Base-by-base conservation (phyloP, 257 asterid genomes). In the Ligustrum vulgare region DNA sequence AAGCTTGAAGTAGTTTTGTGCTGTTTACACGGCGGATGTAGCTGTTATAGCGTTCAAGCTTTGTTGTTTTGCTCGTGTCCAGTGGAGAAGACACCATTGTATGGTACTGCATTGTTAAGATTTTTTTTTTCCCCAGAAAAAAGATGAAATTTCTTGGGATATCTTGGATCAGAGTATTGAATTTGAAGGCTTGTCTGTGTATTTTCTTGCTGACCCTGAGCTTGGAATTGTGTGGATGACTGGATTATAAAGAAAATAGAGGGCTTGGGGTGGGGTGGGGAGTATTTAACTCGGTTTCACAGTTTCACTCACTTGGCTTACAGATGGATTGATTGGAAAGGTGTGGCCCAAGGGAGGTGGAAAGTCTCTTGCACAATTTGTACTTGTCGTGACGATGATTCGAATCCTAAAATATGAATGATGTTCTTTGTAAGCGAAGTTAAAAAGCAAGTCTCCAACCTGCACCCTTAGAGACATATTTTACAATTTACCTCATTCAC, bases 41-140 rank as follows among this genome's bases (percentile, higher is more conserved):
- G 83, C 93, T 87, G 77, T 93, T 91, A 83, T 93, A 93, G 0
- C 98, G 79, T 47, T 93, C 98, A 0, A 93, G 82, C 85, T 92
- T 92, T 3, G 93, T 70, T 10, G 85, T 81, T 68, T 87, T 92
- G 89, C 91, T 88, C 22, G 83, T 84, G 77, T 88, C 94, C 12
- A 91, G 83, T 12, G 84, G 84, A 5, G 83, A 70, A 16, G 86
- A 73, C 10, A 80, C 77, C 84, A 77, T 81, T 28, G 82, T 36
- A 33, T 82, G 85, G 76, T 82, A 83, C 77, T 87, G 92, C 88
- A 84, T 86, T 70, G 8, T 6, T 31, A 0, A 2, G 69, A 45
- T 6, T 33, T 0, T 9, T 60, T 22, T 58, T 34, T 69, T 3
- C 31, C 31, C 31, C 20, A 22, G 5, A 11, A 5, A 2, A 69